Evolutionary conservation across 495 filamentous ascomycete species (phyloP), one percentile per base, ranked within the genome.

Genomic region (Aspergillus biplanus): DNA sequence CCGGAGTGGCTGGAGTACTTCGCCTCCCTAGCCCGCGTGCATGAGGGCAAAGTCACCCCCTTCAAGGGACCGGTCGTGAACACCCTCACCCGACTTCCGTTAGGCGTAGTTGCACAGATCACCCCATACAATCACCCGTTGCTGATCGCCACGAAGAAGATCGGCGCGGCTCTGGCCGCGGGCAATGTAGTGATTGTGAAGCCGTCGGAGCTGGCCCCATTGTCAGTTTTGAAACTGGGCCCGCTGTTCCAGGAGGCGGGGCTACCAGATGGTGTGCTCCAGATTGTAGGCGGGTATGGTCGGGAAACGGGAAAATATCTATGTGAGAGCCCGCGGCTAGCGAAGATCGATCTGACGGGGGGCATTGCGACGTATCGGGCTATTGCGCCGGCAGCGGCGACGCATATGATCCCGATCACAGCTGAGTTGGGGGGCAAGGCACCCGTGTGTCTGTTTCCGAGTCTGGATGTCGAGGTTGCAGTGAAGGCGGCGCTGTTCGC

Each of bases 61-160:
- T 87, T 86, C 4, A 76, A 76, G 32, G 87, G 86, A 0, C 83
- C 82, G 55, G 70, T 89, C 61, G 85, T 86, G 61, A 89, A 88
- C 67, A 87, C 86, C 58, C 69, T 87, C 46, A 83, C 83, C 27
- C 80, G 86, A 16, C 72, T 79, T 6, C 86, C 87, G 0, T 71
- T 90, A 0, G 87, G 87, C 31, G 86, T 89, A 0, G 85, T 88
- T 0, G 85, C 79, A 4, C 84, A 84, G 58, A 87, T 90, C 59
- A 88, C 85, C 0, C 87, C 87, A 8, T 90, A 86, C 73, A 89
- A 89, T 68, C 84, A 87, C 59, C 86, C 87, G 2, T 70, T 90
- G 8, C 73, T 88, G 16, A 87, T 88, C 59, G 83, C 85, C n/a
- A 82, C 82, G 32, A 87, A 86, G 76, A 89, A 89, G 65, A 73